A percentile compares a stretch with the other conserved stretches of the same genome.
phyloP scores from a whole-genome alignment of 1,284 basidiomycete genomes.

The Apiotrichum montevideense region DNA sequence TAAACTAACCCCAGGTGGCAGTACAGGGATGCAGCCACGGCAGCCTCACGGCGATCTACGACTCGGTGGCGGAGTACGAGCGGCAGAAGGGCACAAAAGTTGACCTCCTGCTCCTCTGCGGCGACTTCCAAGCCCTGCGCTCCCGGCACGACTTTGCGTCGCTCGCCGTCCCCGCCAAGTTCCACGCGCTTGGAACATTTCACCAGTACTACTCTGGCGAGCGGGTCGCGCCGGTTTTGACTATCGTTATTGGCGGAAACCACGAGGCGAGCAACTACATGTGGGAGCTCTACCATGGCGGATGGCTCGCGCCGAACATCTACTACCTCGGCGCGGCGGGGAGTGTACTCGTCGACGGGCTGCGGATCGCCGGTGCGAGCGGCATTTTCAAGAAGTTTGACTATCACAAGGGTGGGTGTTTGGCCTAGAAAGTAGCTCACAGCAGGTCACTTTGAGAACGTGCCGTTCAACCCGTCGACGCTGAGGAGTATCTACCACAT shows the following conservation, averaged over 20 bases:
- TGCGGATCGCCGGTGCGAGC: slow-evolving; percentile 81
- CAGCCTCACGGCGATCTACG: slow-evolving; percentile 77
- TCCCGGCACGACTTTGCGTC: slow-evolving; percentile 79
- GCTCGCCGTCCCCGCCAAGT: slow-evolving; percentile 88
- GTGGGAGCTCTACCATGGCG: slow-evolving; percentile 95
- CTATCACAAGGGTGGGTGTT: slow-evolving; percentile 61
- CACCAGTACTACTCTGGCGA: slow-evolving; percentile 85
- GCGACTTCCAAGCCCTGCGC: slow-evolving; percentile 85
- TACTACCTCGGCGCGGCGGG: slow-evolving; percentile 94
- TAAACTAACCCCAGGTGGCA: slow-evolving; percentile 57
- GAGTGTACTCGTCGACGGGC: slow-evolving; percentile 75
- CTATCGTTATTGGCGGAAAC: slow-evolving; percentile 94
- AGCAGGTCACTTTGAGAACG: slow-evolving; percentile 52
- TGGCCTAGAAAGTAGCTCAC: not conserved
- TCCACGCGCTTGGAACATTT: slow-evolving; percentile 75
- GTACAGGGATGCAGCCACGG: slow-evolving; percentile 96
- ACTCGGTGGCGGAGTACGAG: slow-evolving; percentile 64
- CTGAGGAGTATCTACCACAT: slow-evolving; percentile 88
- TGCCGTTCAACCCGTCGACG: slow-evolving; percentile 57
- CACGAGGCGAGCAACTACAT: slow-evolving; percentile 97
- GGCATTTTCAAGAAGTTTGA: slow-evolving; percentile 86
- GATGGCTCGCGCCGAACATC: slow-evolving; percentile 94
- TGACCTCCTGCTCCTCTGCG: slow-evolving; percentile 76
- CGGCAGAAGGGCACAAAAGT: slow-evolving; percentile 59
- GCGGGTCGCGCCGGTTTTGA: slow-evolving; percentile 74